Evolutionary conservation across 768 basidiomycete species (phyloP).

Genomic region (Rhodotorula babjevae): DNA sequence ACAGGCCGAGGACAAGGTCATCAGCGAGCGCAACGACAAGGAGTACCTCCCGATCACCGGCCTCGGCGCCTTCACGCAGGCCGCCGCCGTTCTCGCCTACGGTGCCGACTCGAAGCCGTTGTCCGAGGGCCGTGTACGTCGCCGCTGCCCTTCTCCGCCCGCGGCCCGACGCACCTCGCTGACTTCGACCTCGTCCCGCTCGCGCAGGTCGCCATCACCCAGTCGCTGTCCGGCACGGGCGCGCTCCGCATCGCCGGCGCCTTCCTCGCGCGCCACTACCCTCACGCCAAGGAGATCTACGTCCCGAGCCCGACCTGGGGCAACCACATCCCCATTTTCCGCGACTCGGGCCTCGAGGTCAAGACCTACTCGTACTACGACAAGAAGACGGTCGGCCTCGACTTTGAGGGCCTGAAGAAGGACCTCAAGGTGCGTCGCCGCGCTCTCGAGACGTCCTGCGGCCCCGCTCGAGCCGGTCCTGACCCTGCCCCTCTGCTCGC

Average conservation of each 20-base stretch:
- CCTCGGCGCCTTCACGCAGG: constrained; percentile 70
- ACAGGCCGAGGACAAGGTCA: constrained; percentile 67
- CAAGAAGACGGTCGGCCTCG: constrained; percentile 78
- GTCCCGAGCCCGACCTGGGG: constrained; percentile 95
- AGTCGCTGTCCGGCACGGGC: constrained; percentile 93
- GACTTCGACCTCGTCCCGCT: too few species aligned
- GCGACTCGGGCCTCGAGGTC: constrained; percentile 81
- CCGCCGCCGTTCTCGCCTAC: constrained; percentile 76
- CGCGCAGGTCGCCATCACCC: constrained; percentile 55
- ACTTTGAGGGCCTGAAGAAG: constrained; percentile 64
- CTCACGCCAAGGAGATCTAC: constrained; percentile 65
- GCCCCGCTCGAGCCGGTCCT: too few species aligned
- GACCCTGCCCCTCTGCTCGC: too few species aligned
- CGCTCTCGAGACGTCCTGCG: neutral
- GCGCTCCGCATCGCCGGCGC: constrained; percentile 88
- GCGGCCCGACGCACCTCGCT: too few species aligned
- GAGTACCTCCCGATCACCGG: constrained; percentile 91
- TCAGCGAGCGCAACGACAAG: constrained; percentile 64
- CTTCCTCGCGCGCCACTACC: constrained; percentile 79
- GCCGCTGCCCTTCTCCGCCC: too few species aligned
- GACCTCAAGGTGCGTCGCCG: constrained; percentile 35
- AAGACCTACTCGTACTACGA: constrained; percentile 91
- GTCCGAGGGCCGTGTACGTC: constrained; percentile 63
- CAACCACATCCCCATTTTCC: constrained; percentile 84
- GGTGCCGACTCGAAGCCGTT: constrained; percentile 68